Evolutionary conservation across 108 stramenopile genomes (phyloP).

Genomic region (Nitzschia palea): DNA sequence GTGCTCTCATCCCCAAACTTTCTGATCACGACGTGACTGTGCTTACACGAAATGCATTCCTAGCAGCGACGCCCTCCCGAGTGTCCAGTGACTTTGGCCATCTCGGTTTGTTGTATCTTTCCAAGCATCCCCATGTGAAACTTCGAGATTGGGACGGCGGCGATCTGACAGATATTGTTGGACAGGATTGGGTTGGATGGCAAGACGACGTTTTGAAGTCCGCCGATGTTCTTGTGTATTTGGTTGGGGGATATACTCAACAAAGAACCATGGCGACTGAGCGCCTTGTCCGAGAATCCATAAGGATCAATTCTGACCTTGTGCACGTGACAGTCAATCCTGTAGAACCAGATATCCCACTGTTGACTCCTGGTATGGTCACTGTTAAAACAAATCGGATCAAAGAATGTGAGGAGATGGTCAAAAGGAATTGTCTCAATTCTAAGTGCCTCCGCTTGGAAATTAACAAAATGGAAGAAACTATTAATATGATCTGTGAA

Average conservation of each 20-base stretch:
- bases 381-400: conserved; percentile 58
- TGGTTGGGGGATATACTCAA: conserved; percentile 80
- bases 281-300: conserved; percentile 67
- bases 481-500: conserved; percentile 47
- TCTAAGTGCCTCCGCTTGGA: conserved; percentile 59
- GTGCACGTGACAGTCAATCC: conserved; percentile 70
- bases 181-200: conserved; percentile 77
- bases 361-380: conserved; percentile 45
- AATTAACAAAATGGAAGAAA: conserved; percentile 56
- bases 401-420: conserved; percentile 74
- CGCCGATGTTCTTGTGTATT: conserved; percentile 72
- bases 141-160: conserved; percentile 88
- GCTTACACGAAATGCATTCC: conserved; percentile 74
- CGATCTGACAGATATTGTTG: conserved; percentile 85
- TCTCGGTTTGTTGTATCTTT: conserved; percentile 61
- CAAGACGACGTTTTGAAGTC: conserved; percentile 68
- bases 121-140: conserved; percentile 48
- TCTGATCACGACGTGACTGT: conserved; percentile 71
- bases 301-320: conserved; percentile 55
- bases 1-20: conserved; percentile 46
- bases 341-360: conserved; percentile 53
- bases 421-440: conserved; percentile 61
- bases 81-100: conserved; percentile 80
- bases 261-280: conserved; percentile 81
- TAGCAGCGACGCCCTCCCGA: conserved; percentile 71